Conservation (phyloP, 2,329 filamentous ascomycete genomes). For the Stemphylium vesicarium region DNA sequence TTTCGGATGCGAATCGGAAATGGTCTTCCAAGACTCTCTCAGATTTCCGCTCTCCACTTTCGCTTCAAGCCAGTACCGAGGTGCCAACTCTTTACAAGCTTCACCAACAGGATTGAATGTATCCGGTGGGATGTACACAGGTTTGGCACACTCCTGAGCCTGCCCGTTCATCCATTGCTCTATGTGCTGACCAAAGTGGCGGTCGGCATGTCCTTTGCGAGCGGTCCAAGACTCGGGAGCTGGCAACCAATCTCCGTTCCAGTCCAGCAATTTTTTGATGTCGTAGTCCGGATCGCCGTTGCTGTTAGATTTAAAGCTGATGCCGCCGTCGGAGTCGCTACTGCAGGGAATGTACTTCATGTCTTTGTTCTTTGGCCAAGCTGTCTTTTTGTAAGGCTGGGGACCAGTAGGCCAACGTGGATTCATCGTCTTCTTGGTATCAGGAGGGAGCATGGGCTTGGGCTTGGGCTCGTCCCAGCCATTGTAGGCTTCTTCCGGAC, state of each 20-base stretch:
- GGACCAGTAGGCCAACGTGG: constrained; percentile 17
- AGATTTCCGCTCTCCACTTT: constrained; percentile 32
- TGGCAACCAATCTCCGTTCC: constrained; percentile 55
- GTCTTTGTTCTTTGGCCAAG: constrained; percentile 40
- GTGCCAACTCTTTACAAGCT: constrained; percentile 34
- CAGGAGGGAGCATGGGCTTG: neutral
- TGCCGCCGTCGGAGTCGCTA: constrained; percentile 32
- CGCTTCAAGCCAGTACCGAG: constrained; percentile 37
- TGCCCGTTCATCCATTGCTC: constrained; percentile 39
- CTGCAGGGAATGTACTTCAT: constrained; percentile 27
- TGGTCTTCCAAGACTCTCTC: constrained; percentile 34
- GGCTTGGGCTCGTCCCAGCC: constrained; percentile 19
- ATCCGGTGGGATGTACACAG: neutral
- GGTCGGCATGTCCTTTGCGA: constrained; percentile 38
- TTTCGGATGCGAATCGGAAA: constrained; percentile 27
- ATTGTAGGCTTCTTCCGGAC: constrained; percentile 17
- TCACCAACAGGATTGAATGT: neutral
- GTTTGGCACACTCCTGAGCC: neutral
- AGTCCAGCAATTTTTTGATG: constrained; percentile 50
- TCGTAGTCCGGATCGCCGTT: constrained; percentile 44
- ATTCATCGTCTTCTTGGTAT: constrained; percentile 17
- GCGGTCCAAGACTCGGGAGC: constrained; percentile 56
- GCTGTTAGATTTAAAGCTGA: constrained; percentile 33
- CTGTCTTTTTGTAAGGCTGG: constrained; percentile 13
- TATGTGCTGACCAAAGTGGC: constrained; percentile 42